Percentiles rank a stretch among this genome's conserved stretches.
These are phyloP conservation scores for Parasitella parasitica DNA, from an alignment of 371 early-diverging fungal species.

Conservation along the genomic window DNA sequence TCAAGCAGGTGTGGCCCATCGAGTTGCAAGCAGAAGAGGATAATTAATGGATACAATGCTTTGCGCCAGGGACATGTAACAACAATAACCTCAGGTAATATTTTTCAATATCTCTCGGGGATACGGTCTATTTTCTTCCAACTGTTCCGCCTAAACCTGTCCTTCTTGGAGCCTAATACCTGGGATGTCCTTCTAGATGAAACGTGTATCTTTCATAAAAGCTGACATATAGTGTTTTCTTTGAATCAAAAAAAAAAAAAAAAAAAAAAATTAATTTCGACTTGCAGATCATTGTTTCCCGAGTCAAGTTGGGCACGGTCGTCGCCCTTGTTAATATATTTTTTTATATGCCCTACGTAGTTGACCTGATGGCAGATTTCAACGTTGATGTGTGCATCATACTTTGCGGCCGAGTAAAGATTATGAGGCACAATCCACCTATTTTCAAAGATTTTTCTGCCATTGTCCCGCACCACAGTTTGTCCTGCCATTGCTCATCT, in stretches of 20 bases:
- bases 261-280: conserved; percentile 19
- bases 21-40: no score
- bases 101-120: not conserved
- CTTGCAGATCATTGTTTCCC: not conserved
- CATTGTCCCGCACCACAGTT: not conserved
- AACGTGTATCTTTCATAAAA: not conserved
- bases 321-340: conserved; percentile 38
- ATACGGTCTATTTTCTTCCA: not conserved
- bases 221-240: no score
- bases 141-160: not conserved
- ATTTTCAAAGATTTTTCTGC: conserved; percentile 12
- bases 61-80: not conserved
- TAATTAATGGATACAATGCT: no score
- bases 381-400: conserved; percentile 32
- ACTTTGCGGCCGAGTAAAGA: conserved; percentile 13
- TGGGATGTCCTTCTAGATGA: not conserved
- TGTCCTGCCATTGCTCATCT: not conserved
- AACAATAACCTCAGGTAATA: not conserved
- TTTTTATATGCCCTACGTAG: conserved; percentile 37
- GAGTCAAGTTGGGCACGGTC: conserved; percentile 5
- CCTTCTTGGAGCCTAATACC: not conserved
- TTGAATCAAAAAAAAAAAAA: no score
- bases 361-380: conserved; percentile 16
- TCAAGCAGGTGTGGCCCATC: no score
- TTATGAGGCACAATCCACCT: conserved; percentile 34